These are phyloP conservation scores for Termitomyces eurrhizus DNA, from an alignment of 768 basidiomycete species.

Conservation along the genomic window DNA sequence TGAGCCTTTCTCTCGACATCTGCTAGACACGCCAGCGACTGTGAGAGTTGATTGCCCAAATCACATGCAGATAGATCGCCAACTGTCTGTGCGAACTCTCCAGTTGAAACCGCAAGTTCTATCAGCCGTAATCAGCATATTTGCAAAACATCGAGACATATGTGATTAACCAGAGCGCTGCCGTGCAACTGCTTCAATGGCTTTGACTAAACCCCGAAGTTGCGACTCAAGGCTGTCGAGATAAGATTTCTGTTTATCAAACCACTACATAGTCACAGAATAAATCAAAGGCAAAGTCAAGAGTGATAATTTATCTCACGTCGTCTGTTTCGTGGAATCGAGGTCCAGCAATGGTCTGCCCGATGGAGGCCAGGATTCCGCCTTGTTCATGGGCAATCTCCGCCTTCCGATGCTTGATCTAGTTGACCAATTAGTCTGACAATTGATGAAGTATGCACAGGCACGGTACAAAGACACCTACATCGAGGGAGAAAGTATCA, in stretches of 20 bases:
- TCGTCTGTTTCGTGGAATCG: conserved; percentile 89
- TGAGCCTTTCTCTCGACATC: conserved; percentile 73
- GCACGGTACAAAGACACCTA: conserved; percentile 33
- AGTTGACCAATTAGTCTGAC: conserved; percentile 6
- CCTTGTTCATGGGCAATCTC: conserved; percentile 75
- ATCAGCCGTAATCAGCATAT: neutral
- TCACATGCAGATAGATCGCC: conserved; percentile 72
- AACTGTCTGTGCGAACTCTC: conserved; percentile 79
- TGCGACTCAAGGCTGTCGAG: conserved; percentile 91
- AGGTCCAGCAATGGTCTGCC: conserved; percentile 72
- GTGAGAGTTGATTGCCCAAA: conserved; percentile 67
- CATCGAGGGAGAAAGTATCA: conserved; percentile 88
- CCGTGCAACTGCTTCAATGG: conserved; percentile 82
- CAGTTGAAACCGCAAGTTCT: conserved; percentile 68
- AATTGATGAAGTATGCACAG: neutral
- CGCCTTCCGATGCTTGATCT: conserved; percentile 88
- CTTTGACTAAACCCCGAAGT: conserved; percentile 79
- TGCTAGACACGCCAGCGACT: conserved; percentile 64
- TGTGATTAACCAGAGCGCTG: conserved; percentile 59
- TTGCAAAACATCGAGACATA: neutral
- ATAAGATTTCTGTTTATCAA: conserved; percentile 80
- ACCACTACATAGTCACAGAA: conserved; percentile 58
- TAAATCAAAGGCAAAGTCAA: neutral
- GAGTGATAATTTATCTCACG: conserved; percentile 32
- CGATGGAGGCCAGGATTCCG: conserved; percentile 81